A percentile compares a stretch with the other conserved stretches of the same genome.
phyloP scores from a whole-genome alignment of 495 filamentous ascomycete species.

The Cercophora sp. region DNA sequence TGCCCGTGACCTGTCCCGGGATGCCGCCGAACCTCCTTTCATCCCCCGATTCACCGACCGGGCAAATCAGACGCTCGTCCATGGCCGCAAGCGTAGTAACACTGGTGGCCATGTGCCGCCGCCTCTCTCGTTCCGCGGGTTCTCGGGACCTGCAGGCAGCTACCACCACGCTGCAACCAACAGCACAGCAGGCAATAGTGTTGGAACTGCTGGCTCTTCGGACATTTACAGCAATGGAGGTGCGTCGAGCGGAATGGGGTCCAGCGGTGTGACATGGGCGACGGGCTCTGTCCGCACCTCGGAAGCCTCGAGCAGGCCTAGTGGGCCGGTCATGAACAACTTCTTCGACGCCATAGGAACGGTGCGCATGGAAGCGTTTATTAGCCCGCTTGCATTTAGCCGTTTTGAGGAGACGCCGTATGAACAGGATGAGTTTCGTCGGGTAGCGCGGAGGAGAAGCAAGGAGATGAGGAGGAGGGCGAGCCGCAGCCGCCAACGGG shows the following conservation, averaged over 20 bases:
- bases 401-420: constrained; percentile 43
- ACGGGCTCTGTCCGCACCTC: constrained; percentile 52
- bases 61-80: constrained; percentile 40
- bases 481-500: constrained; percentile 48
- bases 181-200: constrained; percentile 49
- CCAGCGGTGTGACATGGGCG: constrained; percentile 35
- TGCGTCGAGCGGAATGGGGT: constrained; percentile 26
- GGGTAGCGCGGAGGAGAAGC: constrained; percentile 39
- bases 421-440: constrained; percentile 44
- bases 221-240: constrained; percentile 50
- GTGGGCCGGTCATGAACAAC: constrained; percentile 40
- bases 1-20: constrained; percentile 38
- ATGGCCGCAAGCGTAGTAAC: constrained; percentile 80
- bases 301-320: constrained; percentile 55
- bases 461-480: constrained; percentile 47
- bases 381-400: constrained; percentile 52
- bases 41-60: constrained; percentile 71
- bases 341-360: constrained; percentile 81
- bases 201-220: constrained; percentile 53
- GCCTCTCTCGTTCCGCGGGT: constrained; percentile 65
- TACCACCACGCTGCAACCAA: constrained; percentile 44
- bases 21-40: constrained; percentile 69
- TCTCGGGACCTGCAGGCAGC: constrained; percentile 58
- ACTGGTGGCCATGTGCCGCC: constrained; percentile 68
- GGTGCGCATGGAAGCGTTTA: constrained; percentile 95